These are phyloP conservation scores for Tolypocladium album DNA, from an alignment of 2,329 filamentous ascomycete species.

Conservation along the genomic window DNA sequence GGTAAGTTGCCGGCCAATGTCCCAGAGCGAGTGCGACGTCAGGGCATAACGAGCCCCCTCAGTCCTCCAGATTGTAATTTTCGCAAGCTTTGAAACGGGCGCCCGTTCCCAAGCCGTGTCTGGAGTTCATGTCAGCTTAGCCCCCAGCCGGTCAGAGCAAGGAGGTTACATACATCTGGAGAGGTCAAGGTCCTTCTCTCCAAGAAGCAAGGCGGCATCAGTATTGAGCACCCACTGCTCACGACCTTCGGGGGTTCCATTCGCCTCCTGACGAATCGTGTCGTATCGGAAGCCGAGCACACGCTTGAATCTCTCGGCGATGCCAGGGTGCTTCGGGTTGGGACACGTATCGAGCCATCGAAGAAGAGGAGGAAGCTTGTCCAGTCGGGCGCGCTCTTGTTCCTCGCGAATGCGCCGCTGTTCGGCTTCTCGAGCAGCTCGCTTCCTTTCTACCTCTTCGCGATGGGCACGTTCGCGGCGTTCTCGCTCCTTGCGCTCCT, in stretches of 20 bases:
- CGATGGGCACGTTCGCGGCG: slow-evolving; percentile 30
- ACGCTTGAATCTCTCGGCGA: slow-evolving; percentile 43
- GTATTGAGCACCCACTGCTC: slow-evolving; percentile 58
- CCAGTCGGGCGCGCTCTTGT: slow-evolving; percentile 41
- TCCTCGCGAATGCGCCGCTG: slow-evolving; percentile 40
- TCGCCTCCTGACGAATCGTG: slow-evolving; percentile 44
- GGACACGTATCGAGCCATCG: slow-evolving; percentile 46
- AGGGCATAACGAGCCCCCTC: slow-evolving; percentile 47
- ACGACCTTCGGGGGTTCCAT: slow-evolving; percentile 43
- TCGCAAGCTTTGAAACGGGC: slow-evolving; percentile 42
- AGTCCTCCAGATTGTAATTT: slow-evolving; percentile 47
- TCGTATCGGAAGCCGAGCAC: slow-evolving; percentile 54
- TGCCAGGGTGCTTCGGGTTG: slow-evolving; percentile 37
- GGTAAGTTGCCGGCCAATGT: slow-evolving; percentile 41
- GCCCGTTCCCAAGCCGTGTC: slow-evolving; percentile 49
- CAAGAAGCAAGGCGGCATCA: slow-evolving; percentile 51
- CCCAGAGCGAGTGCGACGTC: slow-evolving; percentile 35
- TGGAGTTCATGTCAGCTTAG: slow-evolving; percentile 14
- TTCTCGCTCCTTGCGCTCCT: slow-evolving; percentile 39
- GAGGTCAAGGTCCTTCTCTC: slow-evolving; percentile 51
- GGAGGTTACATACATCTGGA: slow-evolving; percentile 40
- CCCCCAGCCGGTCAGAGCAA: background rate
- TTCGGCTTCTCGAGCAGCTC: slow-evolving; percentile 40
- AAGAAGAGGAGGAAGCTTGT: slow-evolving; percentile 48
- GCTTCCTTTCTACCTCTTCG: slow-evolving; percentile 37